Conservation (phyloP, 2,329 filamentous ascomycete genomes). For the Fusarium devonianum region DNA sequence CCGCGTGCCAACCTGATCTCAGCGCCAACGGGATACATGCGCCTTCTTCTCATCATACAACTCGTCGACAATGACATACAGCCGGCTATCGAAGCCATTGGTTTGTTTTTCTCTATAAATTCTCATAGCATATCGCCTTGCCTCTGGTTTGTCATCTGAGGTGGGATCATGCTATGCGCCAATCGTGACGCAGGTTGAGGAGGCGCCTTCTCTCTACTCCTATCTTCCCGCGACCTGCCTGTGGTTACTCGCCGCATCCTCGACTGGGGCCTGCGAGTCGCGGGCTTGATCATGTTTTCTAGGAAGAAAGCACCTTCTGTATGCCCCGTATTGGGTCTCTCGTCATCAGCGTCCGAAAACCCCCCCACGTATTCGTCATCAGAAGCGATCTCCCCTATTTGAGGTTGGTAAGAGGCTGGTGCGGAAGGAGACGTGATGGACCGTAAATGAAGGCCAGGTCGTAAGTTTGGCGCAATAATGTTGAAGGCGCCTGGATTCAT, state of each 20-base stretch:
- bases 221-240: conserved; percentile 47
- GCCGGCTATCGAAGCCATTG: background rate
- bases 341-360: conserved; percentile 79
- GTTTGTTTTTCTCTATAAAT: conserved; percentile 2
- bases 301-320: conserved; percentile 61
- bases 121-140: conserved; percentile 48
- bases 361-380: conserved; percentile 79
- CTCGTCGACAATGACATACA: conserved; percentile 16
- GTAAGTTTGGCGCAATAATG: conserved; percentile 47
- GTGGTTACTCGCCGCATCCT: conserved; percentile 43
- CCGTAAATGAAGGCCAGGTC: conserved; percentile 78
- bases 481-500: conserved; percentile 70
- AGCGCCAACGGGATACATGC: conserved; percentile 22
- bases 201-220: conserved; percentile 45
- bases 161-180: conserved; percentile 44
- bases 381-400: conserved; percentile 69
- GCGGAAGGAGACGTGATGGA: conserved; percentile 84
- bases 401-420: conserved; percentile 61
- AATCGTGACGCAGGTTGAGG: conserved; percentile 54
- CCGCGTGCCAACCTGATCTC: conserved; percentile 1
- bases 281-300: conserved; percentile 68
- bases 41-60: conserved; percentile 25
- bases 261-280: conserved; percentile 63
- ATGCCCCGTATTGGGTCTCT: conserved; percentile 52
- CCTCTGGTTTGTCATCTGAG: conserved; percentile 45